phyloP scores from a whole-genome alignment of 2,329 filamentous ascomycete genomes.

The Clarireedia monteithiana region DNA sequence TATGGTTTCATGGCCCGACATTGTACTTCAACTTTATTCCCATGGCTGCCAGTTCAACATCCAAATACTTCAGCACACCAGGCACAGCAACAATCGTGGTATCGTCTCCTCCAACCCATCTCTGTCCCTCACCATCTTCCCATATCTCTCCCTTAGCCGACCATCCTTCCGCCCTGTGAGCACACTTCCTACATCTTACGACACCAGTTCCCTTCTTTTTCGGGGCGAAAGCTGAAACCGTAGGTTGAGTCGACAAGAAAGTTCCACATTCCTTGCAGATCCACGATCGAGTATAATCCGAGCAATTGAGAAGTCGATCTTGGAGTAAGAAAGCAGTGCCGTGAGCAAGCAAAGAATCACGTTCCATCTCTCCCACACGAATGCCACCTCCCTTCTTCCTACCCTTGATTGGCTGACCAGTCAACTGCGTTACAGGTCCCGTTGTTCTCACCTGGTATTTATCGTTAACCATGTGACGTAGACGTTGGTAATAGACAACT shows the following conservation, averaged over 20 bases:
- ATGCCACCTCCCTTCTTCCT: slow-evolving; percentile 96
- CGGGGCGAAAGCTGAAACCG: slow-evolving; percentile 56
- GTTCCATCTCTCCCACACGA: slow-evolving; percentile 98
- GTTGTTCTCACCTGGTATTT: slow-evolving; percentile 98
- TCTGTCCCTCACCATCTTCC: slow-evolving; percentile 82
- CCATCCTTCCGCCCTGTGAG: slow-evolving; percentile 34
- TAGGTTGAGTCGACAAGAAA: slow-evolving; percentile 82
- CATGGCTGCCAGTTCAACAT: slow-evolving; percentile 95
- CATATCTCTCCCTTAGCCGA: slow-evolving; percentile 65
- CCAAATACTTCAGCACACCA: slow-evolving; percentile 84
- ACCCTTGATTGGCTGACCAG: slow-evolving; percentile 95
- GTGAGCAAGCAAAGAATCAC: slow-evolving; percentile 89
- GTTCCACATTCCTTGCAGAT: slow-evolving; percentile 84
- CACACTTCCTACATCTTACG: slow-evolving; percentile 75
- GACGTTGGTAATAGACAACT: slow-evolving; percentile 94
- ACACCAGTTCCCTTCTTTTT: slow-evolving; percentile 60
- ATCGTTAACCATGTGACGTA: slow-evolving; percentile 99
- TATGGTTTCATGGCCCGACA: slow-evolving; percentile 39
- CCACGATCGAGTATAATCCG: slow-evolving; percentile 83
- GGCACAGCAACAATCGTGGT: slow-evolving; percentile 89
- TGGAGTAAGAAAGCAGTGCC: slow-evolving; percentile 92
- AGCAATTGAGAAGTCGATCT: slow-evolving; percentile 94
- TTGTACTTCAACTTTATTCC: slow-evolving; percentile 91
- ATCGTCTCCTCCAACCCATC: slow-evolving; percentile 83
- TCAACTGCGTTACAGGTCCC: slow-evolving; percentile 81